Evolutionary conservation across 164 flowering plant genomes (phyloP), one percentile per base, ranked within the genome.

Genomic region (Annona squamosa): DNA sequence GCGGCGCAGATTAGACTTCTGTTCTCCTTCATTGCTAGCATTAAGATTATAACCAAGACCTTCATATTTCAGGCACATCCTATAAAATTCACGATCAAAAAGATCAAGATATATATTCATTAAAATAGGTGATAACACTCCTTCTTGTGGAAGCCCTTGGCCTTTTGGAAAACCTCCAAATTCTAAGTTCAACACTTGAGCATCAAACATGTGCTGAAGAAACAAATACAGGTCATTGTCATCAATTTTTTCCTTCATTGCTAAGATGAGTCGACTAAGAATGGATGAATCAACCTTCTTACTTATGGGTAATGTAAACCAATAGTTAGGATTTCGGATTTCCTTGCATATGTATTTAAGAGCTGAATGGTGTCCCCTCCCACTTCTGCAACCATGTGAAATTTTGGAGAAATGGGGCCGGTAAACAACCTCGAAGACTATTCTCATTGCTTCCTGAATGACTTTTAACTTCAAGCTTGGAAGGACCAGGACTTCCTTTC

Each of bases 101-200:
- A 79, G 84, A 72, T 85, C 91, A 74, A 95, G 94, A 82, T 90
- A 95, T 65, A 95, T 83, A 77, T 95, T 93, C 84, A 88, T 88
- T 73, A 95, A 79, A 71, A 93, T 87, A 69, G 98, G 94, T n/a
- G 92, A 88, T 72, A 95, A 75, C 1, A 87, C 82, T 52, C 98
- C 99, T 77, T 95, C 99, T 77, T 95, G 99, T 18, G 99, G 98
- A 74, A 95, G 94, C 61, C 99, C 99, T 56, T 91, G 94, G 68
- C 97, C 99, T 82, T 95, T 95, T 5, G 92, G 86, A 76, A 86
- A 95, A 43, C 91, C 91, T 52, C 99, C 98, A 79, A 95, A 95
- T 82, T 93, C 94, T 77, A 91, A 69, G 85, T 93, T 93, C 44
- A 95, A 87, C 37, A 88, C 96, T 19, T 77, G 73, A 4, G 96